Evolutionary conservation across 2,329 filamentous ascomycete genomes (phyloP).

Genomic region (Botrytis deweyae): DNA sequence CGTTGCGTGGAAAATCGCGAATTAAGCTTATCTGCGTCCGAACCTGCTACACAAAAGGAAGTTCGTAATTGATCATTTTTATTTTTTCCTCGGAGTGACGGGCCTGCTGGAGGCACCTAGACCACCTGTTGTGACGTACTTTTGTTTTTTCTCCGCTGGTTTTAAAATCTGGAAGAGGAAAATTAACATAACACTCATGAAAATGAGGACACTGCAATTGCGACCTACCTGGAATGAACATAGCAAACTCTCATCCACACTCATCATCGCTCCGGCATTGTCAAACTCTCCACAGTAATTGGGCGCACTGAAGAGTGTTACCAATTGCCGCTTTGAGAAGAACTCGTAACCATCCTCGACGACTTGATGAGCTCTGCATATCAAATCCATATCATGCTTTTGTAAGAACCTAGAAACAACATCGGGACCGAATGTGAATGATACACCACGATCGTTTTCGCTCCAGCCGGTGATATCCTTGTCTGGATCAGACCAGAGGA

Average conservation of each 20-base stretch:
- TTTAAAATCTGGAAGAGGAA: conserved; percentile 77
- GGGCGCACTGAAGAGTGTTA: conserved; percentile 95
- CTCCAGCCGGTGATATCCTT: conserved; percentile 99
- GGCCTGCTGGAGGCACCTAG: conserved; percentile 61
- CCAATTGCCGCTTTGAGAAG: conserved; percentile 96
- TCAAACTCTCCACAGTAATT: conserved; percentile 99
- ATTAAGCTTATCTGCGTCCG: conserved; percentile 76
- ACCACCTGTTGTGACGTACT: conserved; percentile 83
- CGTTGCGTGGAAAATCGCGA: conserved; percentile 35
- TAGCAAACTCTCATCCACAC: conserved; percentile 94
- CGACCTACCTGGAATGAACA: conserved; percentile 90
- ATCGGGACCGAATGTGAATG: conserved; percentile 96
- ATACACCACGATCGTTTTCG: conserved; percentile 97
- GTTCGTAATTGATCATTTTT: conserved; percentile 67
- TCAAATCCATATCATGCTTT: conserved; percentile 99
- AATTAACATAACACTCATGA: conserved; percentile 24
- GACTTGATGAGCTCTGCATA: conserved; percentile 97
- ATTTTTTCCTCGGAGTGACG: conserved; percentile 69
- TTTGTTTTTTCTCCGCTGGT: conserved; percentile 99
- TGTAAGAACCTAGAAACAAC: conserved; percentile 96
- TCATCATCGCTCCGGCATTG: conserved; percentile 99
- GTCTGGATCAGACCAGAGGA: conserved; percentile 97
- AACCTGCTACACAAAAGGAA: conserved; percentile 79
- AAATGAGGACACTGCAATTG: background rate
- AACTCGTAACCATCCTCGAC: conserved; percentile 99